Percentiles rank a stretch among this genome's conserved stretches.
These are phyloP conservation scores for Podospora anserina DNA, from an alignment of 495 filamentous ascomycete genomes.

Conservation along the genomic window DNA sequence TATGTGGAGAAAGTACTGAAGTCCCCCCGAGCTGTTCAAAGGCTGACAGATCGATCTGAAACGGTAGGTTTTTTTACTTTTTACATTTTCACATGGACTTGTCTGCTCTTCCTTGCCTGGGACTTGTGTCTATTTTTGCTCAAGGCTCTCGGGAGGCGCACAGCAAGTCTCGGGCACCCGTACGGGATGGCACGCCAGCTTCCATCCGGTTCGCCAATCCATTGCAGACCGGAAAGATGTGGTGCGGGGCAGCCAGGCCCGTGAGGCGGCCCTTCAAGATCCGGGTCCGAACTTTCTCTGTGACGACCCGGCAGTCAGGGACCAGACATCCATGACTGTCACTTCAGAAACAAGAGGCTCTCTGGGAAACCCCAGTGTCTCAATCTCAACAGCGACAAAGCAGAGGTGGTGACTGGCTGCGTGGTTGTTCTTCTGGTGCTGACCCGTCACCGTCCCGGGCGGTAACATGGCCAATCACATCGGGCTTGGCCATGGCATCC, in stretches of 20 bases:
- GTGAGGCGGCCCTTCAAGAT: not conserved
- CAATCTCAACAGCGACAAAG: constrained; percentile 10
- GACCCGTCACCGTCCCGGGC: constrained; percentile 40
- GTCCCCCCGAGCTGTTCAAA: not conserved
- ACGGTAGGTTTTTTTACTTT: not conserved
- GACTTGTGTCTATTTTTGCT: not conserved
- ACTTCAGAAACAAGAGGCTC: not conserved
- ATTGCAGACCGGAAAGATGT: constrained; percentile 12
- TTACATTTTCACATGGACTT: not conserved
- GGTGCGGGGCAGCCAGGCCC: constrained; percentile 14
- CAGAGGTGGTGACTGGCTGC: constrained; percentile 12
- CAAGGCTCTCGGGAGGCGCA: not conserved
- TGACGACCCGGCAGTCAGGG: constrained; percentile 5
- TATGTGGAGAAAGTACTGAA: not conserved
- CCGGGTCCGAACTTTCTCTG: not conserved
- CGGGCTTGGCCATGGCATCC: constrained; percentile 12
- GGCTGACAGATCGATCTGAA: not conserved
- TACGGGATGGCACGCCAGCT: not conserved
- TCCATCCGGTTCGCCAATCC: constrained; percentile 9
- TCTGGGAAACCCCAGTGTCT: not conserved
- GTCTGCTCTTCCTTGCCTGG: not conserved
- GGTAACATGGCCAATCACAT: constrained; percentile 45
- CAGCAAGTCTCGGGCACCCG: not conserved
- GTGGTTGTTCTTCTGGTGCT: constrained; percentile 11
- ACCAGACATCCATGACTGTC: constrained; percentile 1